phyloP scores from a whole-genome alignment of 495 filamentous ascomycete genomes.

The Venustampulla echinocandica region DNA sequence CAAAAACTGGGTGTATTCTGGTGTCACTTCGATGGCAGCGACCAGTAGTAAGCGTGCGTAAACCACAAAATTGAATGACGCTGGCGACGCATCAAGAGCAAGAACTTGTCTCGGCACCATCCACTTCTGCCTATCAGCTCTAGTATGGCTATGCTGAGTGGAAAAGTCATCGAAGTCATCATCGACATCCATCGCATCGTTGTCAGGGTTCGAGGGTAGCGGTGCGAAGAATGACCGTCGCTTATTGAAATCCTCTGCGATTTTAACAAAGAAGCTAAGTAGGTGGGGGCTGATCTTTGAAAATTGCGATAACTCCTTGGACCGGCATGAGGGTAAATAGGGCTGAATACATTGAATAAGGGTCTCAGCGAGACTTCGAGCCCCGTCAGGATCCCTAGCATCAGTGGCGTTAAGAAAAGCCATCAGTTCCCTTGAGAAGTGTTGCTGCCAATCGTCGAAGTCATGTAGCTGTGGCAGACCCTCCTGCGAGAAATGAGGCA shows the following conservation, averaged over 20 bases:
- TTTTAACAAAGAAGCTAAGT: constrained; percentile 20
- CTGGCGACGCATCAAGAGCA: constrained; percentile 34
- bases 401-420: constrained; percentile 7
- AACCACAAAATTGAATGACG: constrained; percentile 40
- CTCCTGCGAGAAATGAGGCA: constrained; percentile 33
- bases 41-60: constrained; percentile 32
- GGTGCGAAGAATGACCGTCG: constrained; percentile 7
- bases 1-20: constrained; percentile 28
- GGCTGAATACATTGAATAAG: constrained; percentile 17
- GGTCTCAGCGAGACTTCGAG: constrained; percentile 7
- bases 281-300: constrained; percentile 22
- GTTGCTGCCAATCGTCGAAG: constrained; percentile 24
- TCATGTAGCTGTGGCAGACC: constrained; percentile 33
- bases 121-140: constrained; percentile 23
- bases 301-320: constrained; percentile 19
- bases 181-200: background rate
- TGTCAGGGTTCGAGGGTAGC: background rate
- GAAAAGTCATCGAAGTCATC: constrained; percentile 52
- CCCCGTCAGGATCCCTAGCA: constrained; percentile 1
- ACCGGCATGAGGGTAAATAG: constrained; percentile 11
- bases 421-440: constrained; percentile 7
- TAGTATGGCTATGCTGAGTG: constrained; percentile 41
- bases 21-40: constrained; percentile 28
- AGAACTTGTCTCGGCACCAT: constrained; percentile 40
- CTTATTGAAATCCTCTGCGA: constrained; percentile 14